Evolutionary conservation across 345 rosid species (phyloP), one percentile per base, ranked within the genome.

Genomic region (Eucalyptus marginata): DNA sequence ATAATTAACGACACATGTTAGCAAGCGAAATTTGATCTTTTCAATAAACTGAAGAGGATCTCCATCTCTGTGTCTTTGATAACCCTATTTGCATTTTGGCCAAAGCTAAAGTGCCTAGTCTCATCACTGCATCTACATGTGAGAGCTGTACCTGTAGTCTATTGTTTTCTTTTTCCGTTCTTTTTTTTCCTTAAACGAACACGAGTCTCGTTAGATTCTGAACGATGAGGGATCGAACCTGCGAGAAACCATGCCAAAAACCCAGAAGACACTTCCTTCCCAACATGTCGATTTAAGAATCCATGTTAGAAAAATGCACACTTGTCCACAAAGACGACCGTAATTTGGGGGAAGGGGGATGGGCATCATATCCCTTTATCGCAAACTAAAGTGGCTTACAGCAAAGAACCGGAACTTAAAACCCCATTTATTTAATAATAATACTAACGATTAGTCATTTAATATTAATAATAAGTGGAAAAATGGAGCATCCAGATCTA

Each of bases 371-470:
- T 25, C 29, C 86, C 84, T 49, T 90, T 56, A 91, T 64, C 91
- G 85, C 40, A 40, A 36, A 40, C 87, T 56, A 33, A 7, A 91
- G 94, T 93, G 95, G 90, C 86, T 89, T 93, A 91, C 94, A 93
- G 93, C 93, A 83, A 90, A 88, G 90, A 89, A 88, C 91, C 86
- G 90, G 90, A 84, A 40, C 46, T 87, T 87, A 90, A 31, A 80
- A 88, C 62, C 87, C 87, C 87, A 33, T 86, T 50, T 31, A 52
- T 1, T n/a, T 49, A 50, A 52, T 86, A 51, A 79, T 31, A 71
- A 49, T 47, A 87, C n/a, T 29, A 13, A 86, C 15, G 50, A 56
- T 18, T 40, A 36, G 46, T 76, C 47, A 76, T 76, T 76, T 40
- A 76, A 76, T 76, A 76, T 76, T 40, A 40, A 11, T 76, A 76